Evolutionary conservation across 257 asterid species (phyloP), one percentile per base, ranked within the genome.

Genomic region (Solanum lignicaule): DNA sequence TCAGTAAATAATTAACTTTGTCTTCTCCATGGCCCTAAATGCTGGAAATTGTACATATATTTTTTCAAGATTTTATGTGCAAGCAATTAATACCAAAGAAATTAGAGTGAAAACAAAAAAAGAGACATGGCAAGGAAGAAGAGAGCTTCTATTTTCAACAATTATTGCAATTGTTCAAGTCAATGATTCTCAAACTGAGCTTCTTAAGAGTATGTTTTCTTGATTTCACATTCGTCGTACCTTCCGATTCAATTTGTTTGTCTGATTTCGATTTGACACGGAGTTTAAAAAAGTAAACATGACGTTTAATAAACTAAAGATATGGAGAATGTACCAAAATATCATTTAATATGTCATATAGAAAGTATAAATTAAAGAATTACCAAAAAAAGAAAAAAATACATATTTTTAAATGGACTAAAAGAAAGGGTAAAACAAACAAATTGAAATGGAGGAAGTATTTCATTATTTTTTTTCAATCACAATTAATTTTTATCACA

Each of bases 131-230:
- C 83, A 76, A 39, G 93, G 95, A 71, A 94, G 98, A 84, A 92
- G 98, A 91, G 91, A 89, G 23, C 87, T 94, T 72, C 90, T 95
- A 46, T 82, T 92, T 87, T 90, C 98, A 21, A 88, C 93, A 52
- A 83, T 73, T 84, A 55, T 88, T 88, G 88, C 75, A 85, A 43
- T 78, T 46, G 36, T 31, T 60, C 87, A 86, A 79, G 83, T 58
- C 46, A 68, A 86, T 27, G 98, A 93, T 88, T 95, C 99, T 88
- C 88, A 65, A 89, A 91, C 98, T n/a, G 91, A 94, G 73, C 98
- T 95, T 86, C 97, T 96, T 71, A 89, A 92, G 4, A 91, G 99
- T 94, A 91, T 27, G 92, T 32, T 65, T 65, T 65, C 33, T 65
- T 12, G 73, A 25, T 65, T 65, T 65, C 73, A 65, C 73, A 65